These are phyloP conservation scores for Penstemon barbatus DNA, from an alignment of 257 asterid genomes.

Conservation along the genomic window DNA sequence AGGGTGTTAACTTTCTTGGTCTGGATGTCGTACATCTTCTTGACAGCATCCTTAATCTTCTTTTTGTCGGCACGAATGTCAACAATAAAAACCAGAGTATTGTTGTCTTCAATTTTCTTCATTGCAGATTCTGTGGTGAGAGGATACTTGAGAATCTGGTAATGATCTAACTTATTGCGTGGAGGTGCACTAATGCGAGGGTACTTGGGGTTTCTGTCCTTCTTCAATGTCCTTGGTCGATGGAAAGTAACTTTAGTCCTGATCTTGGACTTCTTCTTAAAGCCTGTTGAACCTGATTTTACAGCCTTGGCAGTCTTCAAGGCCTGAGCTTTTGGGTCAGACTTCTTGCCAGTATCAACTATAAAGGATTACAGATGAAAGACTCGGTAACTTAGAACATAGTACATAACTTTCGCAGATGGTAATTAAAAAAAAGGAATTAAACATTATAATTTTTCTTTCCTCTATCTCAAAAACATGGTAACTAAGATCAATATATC, in stretches of 20 bases:
- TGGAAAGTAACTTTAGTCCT: constrained; percentile 57
- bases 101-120: constrained; percentile 66
- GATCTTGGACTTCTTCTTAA: constrained; percentile 55
- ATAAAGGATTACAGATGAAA: background rate
- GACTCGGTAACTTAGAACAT: background rate
- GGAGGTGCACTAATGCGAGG: constrained; percentile 65
- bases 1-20: constrained; percentile 59
- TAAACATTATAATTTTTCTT: too few species aligned
- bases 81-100: constrained; percentile 55
- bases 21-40: constrained; percentile 60
- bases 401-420: background rate
- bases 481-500: too few species aligned
- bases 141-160: constrained; percentile 49
- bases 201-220: constrained; percentile 54
- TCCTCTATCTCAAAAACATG: too few species aligned
- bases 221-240: constrained; percentile 56
- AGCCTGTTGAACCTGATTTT: constrained; percentile 38
- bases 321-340: constrained; percentile 51
- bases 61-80: constrained; percentile 60
- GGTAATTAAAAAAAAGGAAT: too few species aligned
- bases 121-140: constrained; percentile 59
- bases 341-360: constrained; percentile 36
- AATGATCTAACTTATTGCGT: constrained; percentile 50
- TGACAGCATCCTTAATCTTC: constrained; percentile 60
- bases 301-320: constrained; percentile 57